Conservation (phyloP, 257 asterid species). For the Rauvolfia tetraphylla region DNA sequence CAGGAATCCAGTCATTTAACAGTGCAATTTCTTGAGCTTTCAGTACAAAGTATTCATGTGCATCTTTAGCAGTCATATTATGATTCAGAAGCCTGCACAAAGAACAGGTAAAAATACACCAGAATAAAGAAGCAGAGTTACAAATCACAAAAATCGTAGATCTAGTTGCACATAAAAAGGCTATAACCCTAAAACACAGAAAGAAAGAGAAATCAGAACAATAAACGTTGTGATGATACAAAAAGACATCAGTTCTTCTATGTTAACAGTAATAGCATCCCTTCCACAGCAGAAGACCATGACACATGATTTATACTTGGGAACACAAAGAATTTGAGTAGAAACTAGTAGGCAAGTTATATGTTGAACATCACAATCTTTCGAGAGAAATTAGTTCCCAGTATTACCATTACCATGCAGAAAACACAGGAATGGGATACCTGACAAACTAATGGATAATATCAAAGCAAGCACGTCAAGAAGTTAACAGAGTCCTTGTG, state of each 20-base stretch:
- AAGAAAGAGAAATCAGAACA: neutral
- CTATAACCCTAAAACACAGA: neutral
- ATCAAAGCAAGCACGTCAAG: neutral
- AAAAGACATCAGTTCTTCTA: neutral
- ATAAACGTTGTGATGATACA: neutral
- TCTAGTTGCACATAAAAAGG: neutral
- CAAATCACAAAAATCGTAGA: neutral
- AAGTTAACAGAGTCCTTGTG: neutral
- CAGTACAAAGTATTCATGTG: slow-evolving; percentile 83
- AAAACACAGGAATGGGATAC: neutral
- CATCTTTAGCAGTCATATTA: slow-evolving; percentile 72
- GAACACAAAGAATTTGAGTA: neutral
- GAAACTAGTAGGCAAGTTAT: neutral
- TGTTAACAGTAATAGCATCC: neutral
- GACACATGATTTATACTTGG: neutral
- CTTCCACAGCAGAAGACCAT: slow-evolving; percentile 9
- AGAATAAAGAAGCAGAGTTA: neutral
- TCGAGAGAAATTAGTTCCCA: neutral
- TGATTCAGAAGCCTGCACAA: slow-evolving; percentile 75
- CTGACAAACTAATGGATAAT: neutral
- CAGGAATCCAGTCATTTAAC: slow-evolving; percentile 75
- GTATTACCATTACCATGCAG: too few relatives aligned
- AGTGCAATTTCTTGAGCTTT: slow-evolving; percentile 87
- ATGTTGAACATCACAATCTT: neutral
- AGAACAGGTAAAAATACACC: slow-evolving; percentile 11